Conservation (phyloP, 2,329 filamentous ascomycete genomes). For the Diaporthe longicolla region DNA sequence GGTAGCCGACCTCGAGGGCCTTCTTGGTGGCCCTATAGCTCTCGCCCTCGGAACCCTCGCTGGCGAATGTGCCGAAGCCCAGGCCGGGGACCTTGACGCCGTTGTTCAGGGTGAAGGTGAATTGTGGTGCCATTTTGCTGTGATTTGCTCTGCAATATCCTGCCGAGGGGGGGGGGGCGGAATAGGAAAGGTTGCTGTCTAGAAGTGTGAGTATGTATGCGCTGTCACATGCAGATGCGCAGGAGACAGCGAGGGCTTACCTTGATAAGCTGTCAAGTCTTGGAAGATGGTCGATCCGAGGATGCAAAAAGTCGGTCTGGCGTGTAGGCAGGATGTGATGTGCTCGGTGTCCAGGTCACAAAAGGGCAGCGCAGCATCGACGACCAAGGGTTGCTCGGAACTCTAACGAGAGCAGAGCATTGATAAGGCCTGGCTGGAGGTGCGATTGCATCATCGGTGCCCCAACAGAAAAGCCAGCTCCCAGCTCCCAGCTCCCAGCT, state of each 20-base stretch:
- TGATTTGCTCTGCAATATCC: constrained; percentile 11
- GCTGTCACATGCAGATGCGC: constrained; percentile 31
- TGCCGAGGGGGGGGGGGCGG: not conserved
- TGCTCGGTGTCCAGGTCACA: not conserved
- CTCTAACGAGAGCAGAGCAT: constrained; percentile 33
- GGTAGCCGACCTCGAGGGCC: constrained; percentile 74
- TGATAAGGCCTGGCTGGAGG: constrained; percentile 36
- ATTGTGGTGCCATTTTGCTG: constrained; percentile 43
- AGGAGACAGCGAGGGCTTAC: constrained; percentile 24
- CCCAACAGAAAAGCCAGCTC: constrained; percentile 28
- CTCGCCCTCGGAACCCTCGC: constrained; percentile 73
- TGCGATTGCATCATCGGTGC: constrained; percentile 39
- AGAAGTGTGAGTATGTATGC: constrained; percentile 27
- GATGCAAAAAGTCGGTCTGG: constrained; percentile 39
- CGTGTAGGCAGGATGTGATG: constrained; percentile 19
- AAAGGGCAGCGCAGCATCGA: not conserved
- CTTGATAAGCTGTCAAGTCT: constrained; percentile 26
- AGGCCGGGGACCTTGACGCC: constrained; percentile 72
- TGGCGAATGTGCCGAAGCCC: constrained; percentile 77
- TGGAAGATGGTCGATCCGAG: constrained; percentile 45
- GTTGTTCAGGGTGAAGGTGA: constrained; percentile 62
- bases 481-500: not conserved
- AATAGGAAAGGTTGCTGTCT: constrained; percentile 13
- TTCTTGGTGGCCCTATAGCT: constrained; percentile 75
- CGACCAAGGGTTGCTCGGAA: constrained; percentile 26